phyloP scores from a whole-genome alignment of 1,139 yeast species.

The Diutina rugosa region DNA sequence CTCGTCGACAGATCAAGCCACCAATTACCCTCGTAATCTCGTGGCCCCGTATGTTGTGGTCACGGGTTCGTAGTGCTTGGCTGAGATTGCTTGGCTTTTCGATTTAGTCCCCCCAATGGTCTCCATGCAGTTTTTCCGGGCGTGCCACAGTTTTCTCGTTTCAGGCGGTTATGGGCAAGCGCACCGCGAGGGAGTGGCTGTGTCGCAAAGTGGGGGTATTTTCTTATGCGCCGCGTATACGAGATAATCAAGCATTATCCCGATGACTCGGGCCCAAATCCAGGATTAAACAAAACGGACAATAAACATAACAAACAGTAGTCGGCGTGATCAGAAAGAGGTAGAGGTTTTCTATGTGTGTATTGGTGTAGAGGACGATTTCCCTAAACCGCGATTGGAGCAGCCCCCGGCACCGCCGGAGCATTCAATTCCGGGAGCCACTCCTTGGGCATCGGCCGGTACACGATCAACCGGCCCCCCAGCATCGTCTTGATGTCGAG shows the following conservation, averaged over 20 bases:
- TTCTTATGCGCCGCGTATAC: background rate
- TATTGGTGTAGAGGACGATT: background rate
- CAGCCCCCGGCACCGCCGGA: background rate
- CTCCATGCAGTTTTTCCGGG: background rate
- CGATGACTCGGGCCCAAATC: background rate
- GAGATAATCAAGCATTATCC: background rate
- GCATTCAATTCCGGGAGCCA: slow-evolving; percentile 13
- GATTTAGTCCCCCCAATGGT: too few species aligned
- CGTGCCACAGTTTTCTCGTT: background rate
- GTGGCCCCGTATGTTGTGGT: too few species aligned
- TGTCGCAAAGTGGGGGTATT: background rate
- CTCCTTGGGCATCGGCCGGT: slow-evolving; percentile 39
- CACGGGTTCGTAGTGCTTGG: too few species aligned
- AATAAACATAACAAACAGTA: too few species aligned
- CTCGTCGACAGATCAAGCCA: too few species aligned
- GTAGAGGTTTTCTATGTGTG: background rate
- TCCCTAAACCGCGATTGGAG: background rate
- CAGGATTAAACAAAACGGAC: too few species aligned
- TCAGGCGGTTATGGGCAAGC: background rate
- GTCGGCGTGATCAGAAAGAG: too few species aligned
- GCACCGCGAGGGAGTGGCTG: background rate
- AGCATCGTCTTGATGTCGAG: slow-evolving; percentile 29
- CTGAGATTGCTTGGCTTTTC: too few species aligned
- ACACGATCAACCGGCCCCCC: slow-evolving; percentile 37
- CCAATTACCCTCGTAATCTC: too few species aligned